Evolutionary conservation across 2,329 filamentous ascomycete species (phyloP), one percentile per base, ranked within the genome.

Genomic region (Kalaharituber pfeilii): DNA sequence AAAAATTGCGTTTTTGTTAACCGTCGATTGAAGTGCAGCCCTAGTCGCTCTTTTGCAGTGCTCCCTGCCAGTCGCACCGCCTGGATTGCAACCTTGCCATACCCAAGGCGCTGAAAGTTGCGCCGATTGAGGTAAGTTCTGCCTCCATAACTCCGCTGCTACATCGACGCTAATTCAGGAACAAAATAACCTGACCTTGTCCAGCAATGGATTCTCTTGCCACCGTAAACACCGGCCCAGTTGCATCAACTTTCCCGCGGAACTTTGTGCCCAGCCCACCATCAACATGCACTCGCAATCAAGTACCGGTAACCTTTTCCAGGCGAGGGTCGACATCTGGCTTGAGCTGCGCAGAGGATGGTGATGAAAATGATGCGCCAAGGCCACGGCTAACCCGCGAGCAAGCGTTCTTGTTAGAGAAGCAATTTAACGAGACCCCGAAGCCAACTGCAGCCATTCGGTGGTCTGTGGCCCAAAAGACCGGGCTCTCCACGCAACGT

Each of bases 401-500:
- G 45, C 57, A 59, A 42, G 36, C 53, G 20, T 50, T 53, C 44
- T 50, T 57, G 27, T 33, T 59, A n/a, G 58, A 60, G 42, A 56
- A 53, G 28, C 58, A 59, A 24, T 60, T 59, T 39, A 52, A 52
- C 18, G 58, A 60, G 45, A 55, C 50, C 15, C 56, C 53, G 13
- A 60, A 60, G 24, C 58, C 58, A 28, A 59, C 56, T 44, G 55
- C 54, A 39, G 58, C 56, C 28, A 44, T 57, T 33, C 54, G 57
- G 39, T 52, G 49, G 22, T 36, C 39, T 44, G 50, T 60, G 53
- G 58, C 55, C 28, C 52, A 57, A 30, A 54, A 42, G 25, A 59
- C 58, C 13, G 58, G 58, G 39, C 52, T 60, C 42, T 59, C 58
- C 11, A 51, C 28, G 39, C 58, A 59, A 29, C 58, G 57, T 44